Base-by-base conservation (phyloP, 2,329 filamentous ascomycete species). In the Dactylonectria macrodidyma region DNA sequence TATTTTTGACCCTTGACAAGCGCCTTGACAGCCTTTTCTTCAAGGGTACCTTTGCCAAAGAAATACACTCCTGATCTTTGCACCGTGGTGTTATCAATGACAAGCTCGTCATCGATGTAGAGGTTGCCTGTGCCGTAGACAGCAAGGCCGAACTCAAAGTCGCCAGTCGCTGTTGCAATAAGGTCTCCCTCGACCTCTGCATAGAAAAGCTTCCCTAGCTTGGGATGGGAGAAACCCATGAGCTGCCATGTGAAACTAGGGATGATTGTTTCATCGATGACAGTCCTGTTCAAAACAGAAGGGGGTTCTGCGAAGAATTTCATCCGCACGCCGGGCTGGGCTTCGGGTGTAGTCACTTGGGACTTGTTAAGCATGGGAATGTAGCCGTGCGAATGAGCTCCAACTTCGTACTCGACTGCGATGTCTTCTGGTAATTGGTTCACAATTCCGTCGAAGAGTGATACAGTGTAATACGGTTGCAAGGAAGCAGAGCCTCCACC, bases 1-100 rank as follows among this genome's bases (percentile, higher is more conserved):
- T 73, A 73, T 5, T 5, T 52, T n/a, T 71, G 59, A 9, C 69
- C 71, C 6, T 64, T 59, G 2, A 16, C 12, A 4, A 73, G 34
- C 3, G 34, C 9, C 7, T 54, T 59, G 2, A 36, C 26, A 1
- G 74, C 75, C 16, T 67, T 72, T 62, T 79, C 75, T 62, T 81
- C 79, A 8, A 76, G 66, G 2, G 78, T 79, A 2, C 79, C 79
- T 26, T 73, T 76, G 12, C 76, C 74, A 55, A 82, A 77, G 62
- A 82, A 82, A 56, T 77, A 77, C 9, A 76, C 79, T 22, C 78
- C 80, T 22, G 70, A 70, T 2, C 69, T 65, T 54, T 81, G 78
- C 24, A 72, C 68, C 8, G 75, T 75, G 0, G 71, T 71, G 41
- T 79, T 77, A 1, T 78, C 75, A 22, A 80, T 75, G 3, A 81